Percentiles rank a stretch among this genome's conserved stretches.
Conservation (phyloP, 2,329 filamentous ascomycete species). For the Talaromyces sp. region DNA sequence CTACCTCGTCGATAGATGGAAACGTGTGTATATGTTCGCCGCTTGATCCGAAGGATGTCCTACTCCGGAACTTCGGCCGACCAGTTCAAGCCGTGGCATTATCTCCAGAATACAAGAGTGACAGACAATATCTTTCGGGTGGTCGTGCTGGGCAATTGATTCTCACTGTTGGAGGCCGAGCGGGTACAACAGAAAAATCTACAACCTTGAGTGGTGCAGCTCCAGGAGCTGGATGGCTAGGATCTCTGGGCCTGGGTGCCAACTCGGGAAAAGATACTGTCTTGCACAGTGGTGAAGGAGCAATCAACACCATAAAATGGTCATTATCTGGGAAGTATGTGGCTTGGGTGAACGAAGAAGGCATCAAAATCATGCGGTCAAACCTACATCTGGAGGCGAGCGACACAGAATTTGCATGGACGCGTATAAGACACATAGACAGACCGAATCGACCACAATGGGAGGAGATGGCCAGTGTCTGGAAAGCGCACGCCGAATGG, state of each 20-base stretch:
- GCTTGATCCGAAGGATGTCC: slow-evolving; percentile 82
- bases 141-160: slow-evolving; percentile 85
- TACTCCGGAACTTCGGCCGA: slow-evolving; percentile 86
- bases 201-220: slow-evolving; percentile 74
- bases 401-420: slow-evolving; percentile 84
- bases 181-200: slow-evolving; percentile 75
- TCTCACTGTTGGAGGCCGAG: slow-evolving; percentile 74
- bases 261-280: slow-evolving; percentile 81
- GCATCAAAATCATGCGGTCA: slow-evolving; percentile 95
- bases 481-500: slow-evolving; percentile 92
- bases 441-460: slow-evolving; percentile 80
- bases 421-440: slow-evolving; percentile 86
- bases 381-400: slow-evolving; percentile 73
- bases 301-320: slow-evolving; percentile 90
- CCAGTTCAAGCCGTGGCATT: slow-evolving; percentile 88
- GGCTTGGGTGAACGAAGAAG: slow-evolving; percentile 93
- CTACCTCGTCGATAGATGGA: slow-evolving; percentile 90
- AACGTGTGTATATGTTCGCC: slow-evolving; percentile 90
- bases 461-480: slow-evolving; percentile 95
- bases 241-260: slow-evolving; percentile 74
- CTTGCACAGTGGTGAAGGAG: slow-evolving; percentile 86
- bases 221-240: slow-evolving; percentile 84
- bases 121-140: slow-evolving; percentile 85
- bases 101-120: slow-evolving; percentile 91
- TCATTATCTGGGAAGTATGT: slow-evolving; percentile 89